Base-by-base conservation (phyloP, 441 rosid species). In the Populus trichocarpa region DNA sequence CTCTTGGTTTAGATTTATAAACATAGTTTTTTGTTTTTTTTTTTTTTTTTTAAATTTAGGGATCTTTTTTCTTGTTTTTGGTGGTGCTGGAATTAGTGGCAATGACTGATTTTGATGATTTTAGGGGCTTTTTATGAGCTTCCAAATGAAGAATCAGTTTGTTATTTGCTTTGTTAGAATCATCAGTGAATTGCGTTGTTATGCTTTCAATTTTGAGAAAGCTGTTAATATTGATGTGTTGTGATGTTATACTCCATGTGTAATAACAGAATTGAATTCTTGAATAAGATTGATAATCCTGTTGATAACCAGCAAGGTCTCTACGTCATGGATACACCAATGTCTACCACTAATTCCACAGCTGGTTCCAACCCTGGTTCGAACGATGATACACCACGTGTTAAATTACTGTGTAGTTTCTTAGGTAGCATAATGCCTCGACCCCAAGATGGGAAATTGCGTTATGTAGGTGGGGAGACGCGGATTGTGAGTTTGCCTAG, bases 381-480 rank as follows among this genome's bases (percentile, higher is more conserved):
- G 13, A 89, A 81, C 40, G 98, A 94, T 30, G 99, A 94, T 50
- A 71, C 82, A 25, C 89, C 87, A 0, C 97, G 97, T 13, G 91
- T 93, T 65, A 96, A 96, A 64, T 91, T 94, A 77, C 84, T 96
- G 74, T 94, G 99, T 84, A 96, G 99, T 81, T 96, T 96, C 87
- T 83, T 88, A 33, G 99, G 98, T 18, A 91, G 91, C 84, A 92
- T 96, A 81, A 85, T 96, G 89, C 97, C 99, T 63, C 92, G 99
- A 46, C 98, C 98, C 16, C 98, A 93, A 72, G 99, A 96, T 72
- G 97, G 95, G 79, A 94, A 93, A 50, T 73, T 96, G 84, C 86
- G 98, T n/a, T 93, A 94, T 75, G 98, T 94, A 10, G 98, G 99
- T 32, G 99, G 99, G 35, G 99, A 96, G 86, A 96, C 99, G 0